Evolutionary conservation across 179 eudicot genomes (phyloP).

Genomic region (Camellia oleifera): DNA sequence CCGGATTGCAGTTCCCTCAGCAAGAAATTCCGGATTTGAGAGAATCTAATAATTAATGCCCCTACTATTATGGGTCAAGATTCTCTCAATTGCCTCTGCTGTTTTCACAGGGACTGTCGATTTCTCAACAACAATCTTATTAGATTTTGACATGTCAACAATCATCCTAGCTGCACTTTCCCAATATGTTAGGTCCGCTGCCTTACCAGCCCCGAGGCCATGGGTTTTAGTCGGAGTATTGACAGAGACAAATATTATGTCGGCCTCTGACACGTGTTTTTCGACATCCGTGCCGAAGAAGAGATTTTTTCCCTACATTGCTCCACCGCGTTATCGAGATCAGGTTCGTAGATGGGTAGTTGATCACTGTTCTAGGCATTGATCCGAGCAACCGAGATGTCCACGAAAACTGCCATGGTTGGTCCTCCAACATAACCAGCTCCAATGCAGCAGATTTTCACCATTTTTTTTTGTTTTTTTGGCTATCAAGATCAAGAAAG

Average conservation of each 20-base stretch:
- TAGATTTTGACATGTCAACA: constrained; percentile 42
- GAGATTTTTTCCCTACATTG: constrained; percentile 47
- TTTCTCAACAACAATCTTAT: constrained; percentile 51
- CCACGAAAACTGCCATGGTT: constrained; percentile 57
- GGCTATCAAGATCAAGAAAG: background rate
- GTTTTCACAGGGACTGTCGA: constrained; percentile 52
- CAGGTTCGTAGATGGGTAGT: constrained; percentile 52
- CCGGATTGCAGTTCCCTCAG: constrained; percentile 44
- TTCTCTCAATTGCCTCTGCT: constrained; percentile 52
- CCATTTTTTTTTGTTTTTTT: background rate
- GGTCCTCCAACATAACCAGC: constrained; percentile 61
- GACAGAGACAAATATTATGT: constrained; percentile 47
- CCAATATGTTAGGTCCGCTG: constrained; percentile 51
- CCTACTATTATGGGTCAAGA: constrained; percentile 45
- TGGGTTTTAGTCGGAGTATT: constrained; percentile 49
- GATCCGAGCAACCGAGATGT: constrained; percentile 40
- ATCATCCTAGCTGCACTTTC: constrained; percentile 55
- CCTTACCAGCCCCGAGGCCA: constrained; percentile 54
- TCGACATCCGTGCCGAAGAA: constrained; percentile 54
- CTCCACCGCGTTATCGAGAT: constrained; percentile 48
- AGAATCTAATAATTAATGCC: constrained; percentile 45
- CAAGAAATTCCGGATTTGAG: constrained; percentile 48
- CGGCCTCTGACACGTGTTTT: constrained; percentile 48
- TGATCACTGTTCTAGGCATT: constrained; percentile 51
- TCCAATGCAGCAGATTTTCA: constrained; percentile 20